phyloP scores from a whole-genome alignment of 495 filamentous ascomycete genomes.

The Podospora pseudopauciseta region DNA sequence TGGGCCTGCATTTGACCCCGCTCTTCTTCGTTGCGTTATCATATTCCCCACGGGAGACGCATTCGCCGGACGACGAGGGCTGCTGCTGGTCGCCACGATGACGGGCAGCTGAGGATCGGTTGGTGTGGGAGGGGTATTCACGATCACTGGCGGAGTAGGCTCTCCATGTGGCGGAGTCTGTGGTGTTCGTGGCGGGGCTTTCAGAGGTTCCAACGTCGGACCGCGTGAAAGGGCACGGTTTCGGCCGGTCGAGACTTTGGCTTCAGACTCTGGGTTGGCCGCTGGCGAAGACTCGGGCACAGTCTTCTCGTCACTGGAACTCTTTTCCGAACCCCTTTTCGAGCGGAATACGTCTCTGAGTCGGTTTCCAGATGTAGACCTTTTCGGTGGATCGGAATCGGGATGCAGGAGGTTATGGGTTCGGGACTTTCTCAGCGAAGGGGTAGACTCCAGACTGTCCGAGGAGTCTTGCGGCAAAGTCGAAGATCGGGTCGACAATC shows the following conservation, averaged over 20 bases:
- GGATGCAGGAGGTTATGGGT: constrained; percentile 34
- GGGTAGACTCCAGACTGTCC: constrained; percentile 28
- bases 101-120: constrained; percentile 36
- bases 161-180: constrained; percentile 43
- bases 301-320: constrained; percentile 21
- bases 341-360: constrained; percentile 45
- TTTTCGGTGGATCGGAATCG: constrained; percentile 31
- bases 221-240: constrained; percentile 31
- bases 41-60: constrained; percentile 57
- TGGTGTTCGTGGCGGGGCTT: constrained; percentile 42
- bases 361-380: constrained; percentile 45
- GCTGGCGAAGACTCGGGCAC: neutral
- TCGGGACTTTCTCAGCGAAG: constrained; percentile 27
- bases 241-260: constrained; percentile 14
- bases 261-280: constrained; percentile 11
- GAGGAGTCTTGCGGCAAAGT: constrained; percentile 20
- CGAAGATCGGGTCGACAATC: constrained; percentile 18
- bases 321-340: constrained; percentile 32
- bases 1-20: constrained; percentile 69
- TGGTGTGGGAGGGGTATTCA: constrained; percentile 57
- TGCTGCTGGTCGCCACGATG: constrained; percentile 24
- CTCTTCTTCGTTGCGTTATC: constrained; percentile 59
- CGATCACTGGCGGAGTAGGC: constrained; percentile 45
- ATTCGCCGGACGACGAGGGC: constrained; percentile 36
- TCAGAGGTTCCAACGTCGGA: constrained; percentile 37